Base-by-base conservation (phyloP, 2,329 filamentous ascomycete genomes). In the Aspergillus floridensis region DNA sequence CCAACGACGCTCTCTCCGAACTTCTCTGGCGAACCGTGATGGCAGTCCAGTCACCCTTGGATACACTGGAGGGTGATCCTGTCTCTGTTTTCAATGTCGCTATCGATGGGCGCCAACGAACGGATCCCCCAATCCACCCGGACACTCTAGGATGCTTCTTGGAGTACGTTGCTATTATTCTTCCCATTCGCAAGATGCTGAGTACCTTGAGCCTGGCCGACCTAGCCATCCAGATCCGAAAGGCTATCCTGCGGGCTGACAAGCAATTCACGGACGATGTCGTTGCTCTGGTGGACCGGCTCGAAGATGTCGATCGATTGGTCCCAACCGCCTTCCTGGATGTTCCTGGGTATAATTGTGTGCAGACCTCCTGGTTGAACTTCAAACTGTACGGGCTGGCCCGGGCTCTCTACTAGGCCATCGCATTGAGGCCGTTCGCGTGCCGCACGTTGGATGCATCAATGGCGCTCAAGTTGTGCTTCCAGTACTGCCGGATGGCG, bases 141-240 rank as follows among this genome's bases (percentile, higher is more conserved):
- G 65, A 68, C 2, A 76, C 74, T 0, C 65, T 78, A 24, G 77
- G 76, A 6, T 77, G 76, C 56, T 77, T 76, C 57, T 67, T 79
- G 11, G 75, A 74, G 47, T 78, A 74, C 59, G 67, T 75, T 2
- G 68, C 68, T 6, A 67, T 72, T 7, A 59, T 56, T 2, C 48
- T 24, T 11, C 55, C 66, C 0, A 63, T 68, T 16, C 64, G 66
- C 8, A 66, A 70, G 57, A 74, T 76, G 57, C 65, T 75, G 14
- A 58, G 60, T 3, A 52, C 65, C n/a, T 41, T 64, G 10, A 71
- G 57, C 55, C 57, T 79, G 7, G 73, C 72, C 3, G 71, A 75
- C 50, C 63, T 76, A 14, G 76, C 77, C 1, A 55, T 71, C 19
- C 57, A 65, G 24, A 70, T 78, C 49, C 75, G 75, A n/a, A 65